Evolutionary conservation across 1,284 basidiomycete species (phyloP).

Genomic region (Fomitopsis betulina): DNA sequence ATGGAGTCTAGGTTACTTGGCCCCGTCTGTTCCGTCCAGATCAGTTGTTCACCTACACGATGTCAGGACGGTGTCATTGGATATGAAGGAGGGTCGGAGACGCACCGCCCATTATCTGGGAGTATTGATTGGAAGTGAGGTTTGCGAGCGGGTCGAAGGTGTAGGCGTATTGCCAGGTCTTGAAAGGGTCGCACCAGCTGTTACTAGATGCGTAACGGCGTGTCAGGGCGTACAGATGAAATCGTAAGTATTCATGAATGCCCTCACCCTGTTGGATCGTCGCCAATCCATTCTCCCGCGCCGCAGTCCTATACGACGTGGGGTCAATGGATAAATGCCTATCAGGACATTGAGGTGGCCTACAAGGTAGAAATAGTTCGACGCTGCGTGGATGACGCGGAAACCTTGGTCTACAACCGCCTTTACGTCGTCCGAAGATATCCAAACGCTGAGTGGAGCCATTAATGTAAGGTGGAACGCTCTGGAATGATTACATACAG

Average conservation of each 20-base stretch:
- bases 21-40: conserved; percentile 79
- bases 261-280: conserved; percentile 36
- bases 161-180: conserved; percentile 72
- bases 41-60: conserved; percentile 46
- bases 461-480: not conserved
- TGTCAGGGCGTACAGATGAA: not conserved
- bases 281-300: conserved; percentile 75
- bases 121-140: conserved; percentile 42
- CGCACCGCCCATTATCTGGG: conserved; percentile 57
- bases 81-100: not conserved
- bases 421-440: conserved; percentile 39
- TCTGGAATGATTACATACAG: conserved; percentile 37
- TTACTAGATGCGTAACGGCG: conserved; percentile 28
- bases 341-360: conserved; percentile 11
- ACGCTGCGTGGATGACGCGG: conserved; percentile 48
- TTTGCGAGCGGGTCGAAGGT: conserved; percentile 69
- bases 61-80: not conserved
- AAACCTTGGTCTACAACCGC: conserved; percentile 44
- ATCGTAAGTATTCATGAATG: not conserved
- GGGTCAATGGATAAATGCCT: not conserved
- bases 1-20: conserved; percentile 68
- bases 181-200: conserved; percentile 73
- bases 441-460: conserved; percentile 45
- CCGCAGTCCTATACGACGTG: conserved; percentile 63
- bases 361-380: conserved; percentile 58